phyloP scores from a whole-genome alignment of 2,329 filamentous ascomycete species.

The Lachnum nothofagi region DNA sequence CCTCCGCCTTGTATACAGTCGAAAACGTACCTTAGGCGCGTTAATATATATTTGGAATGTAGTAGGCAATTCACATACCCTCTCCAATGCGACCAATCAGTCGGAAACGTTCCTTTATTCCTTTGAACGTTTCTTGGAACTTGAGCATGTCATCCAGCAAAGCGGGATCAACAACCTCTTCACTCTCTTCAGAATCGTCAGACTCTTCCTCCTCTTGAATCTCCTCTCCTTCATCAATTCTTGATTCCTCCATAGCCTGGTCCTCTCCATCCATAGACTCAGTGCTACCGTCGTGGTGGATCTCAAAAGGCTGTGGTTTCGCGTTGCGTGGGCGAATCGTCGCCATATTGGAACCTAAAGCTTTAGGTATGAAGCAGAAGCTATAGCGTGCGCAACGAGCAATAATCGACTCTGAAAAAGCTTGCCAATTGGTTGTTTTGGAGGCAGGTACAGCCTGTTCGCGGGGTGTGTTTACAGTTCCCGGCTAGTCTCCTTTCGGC shows the following conservation, averaged over 20 bases:
- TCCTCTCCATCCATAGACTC: constrained; percentile 34
- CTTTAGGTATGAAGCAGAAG: constrained; percentile 5
- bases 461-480: constrained; percentile 12
- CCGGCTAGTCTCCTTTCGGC: constrained; percentile 12
- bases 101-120: constrained; percentile 77
- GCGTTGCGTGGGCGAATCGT: constrained; percentile 29
- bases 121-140: constrained; percentile 74
- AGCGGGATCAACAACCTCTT: constrained; percentile 57
- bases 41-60: constrained; percentile 11
- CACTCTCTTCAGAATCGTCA: constrained; percentile 50
- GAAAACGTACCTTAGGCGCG: constrained; percentile 77
- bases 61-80: constrained; percentile 48
- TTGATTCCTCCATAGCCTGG: constrained; percentile 36
- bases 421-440: constrained; percentile 23
- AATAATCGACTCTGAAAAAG: constrained; percentile 4
- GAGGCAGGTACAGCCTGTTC: constrained; percentile 13
- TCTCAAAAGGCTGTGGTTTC: constrained; percentile 32
- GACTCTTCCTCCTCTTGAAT: constrained; percentile 40
- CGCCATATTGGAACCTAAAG: constrained; percentile 22
- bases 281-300: constrained; percentile 36
- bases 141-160: constrained; percentile 84
- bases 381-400: constrained; percentile 5
- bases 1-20: constrained; percentile 97
- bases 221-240: constrained; percentile 34
- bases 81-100: constrained; percentile 96